phyloP scores from a whole-genome alignment of 352 stramenopile genomes.

The Globisporangium megalacanthum region DNA sequence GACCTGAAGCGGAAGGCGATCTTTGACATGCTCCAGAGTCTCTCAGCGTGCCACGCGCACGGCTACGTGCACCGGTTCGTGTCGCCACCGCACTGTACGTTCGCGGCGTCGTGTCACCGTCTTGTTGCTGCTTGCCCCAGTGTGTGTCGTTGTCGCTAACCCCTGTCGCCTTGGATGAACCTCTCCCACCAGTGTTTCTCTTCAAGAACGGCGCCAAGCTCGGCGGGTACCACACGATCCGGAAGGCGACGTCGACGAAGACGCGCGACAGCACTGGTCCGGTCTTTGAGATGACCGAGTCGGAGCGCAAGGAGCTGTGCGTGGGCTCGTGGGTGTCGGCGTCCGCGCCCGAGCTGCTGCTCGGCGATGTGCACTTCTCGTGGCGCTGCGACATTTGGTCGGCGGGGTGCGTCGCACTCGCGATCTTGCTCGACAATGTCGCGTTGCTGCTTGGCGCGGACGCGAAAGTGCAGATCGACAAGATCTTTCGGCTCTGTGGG shows the following conservation, averaged over 20 bases:
- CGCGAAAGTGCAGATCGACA: conserved; percentile 58
- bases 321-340: conserved; percentile 60
- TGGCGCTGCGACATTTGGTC: conserved; percentile 78
- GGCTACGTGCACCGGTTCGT: conserved; percentile 77
- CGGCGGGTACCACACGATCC: conserved; percentile 64
- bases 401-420: conserved; percentile 52
- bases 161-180: no score
- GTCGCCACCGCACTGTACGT: conserved; percentile 48
- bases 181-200: conserved; percentile 40
- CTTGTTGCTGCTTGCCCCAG: no score
- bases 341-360: conserved; percentile 64
- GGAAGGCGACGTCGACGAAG: conserved; percentile 34
- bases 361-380: conserved; percentile 63
- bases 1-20: conserved; percentile 59
- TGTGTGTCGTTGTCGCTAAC: no score
- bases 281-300: conserved; percentile 65
- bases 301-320: conserved; percentile 71
- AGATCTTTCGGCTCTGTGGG: conserved; percentile 76
- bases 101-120: no score
- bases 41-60: conserved; percentile 61
- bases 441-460: conserved; percentile 63
- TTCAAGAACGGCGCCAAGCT: conserved; percentile 63
- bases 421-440: conserved; percentile 58
- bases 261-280: conserved; percentile 22
- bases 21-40: conserved; percentile 59